Percentiles rank a stretch among this genome's conserved stretches.
Evolutionary conservation across 2,329 filamentous ascomycete species (phyloP).

Genomic region (Aspergillus japonicus): DNA sequence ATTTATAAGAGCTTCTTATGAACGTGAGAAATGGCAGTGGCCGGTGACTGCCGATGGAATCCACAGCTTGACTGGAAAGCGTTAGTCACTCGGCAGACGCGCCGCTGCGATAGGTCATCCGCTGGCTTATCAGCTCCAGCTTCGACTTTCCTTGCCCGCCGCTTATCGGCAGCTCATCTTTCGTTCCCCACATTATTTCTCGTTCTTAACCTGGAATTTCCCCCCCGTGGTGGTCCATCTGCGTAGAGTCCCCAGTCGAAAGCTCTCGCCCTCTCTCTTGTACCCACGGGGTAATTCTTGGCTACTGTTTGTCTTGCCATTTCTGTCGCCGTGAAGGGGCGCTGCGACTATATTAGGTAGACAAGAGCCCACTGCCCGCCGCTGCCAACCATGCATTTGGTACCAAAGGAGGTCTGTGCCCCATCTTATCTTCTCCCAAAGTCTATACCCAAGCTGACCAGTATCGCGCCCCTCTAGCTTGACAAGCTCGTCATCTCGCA

Average conservation of each 20-base stretch:
- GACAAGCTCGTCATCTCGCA: conserved; percentile 96
- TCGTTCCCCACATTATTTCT: background rate
- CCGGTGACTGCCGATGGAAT: conserved; percentile 5
- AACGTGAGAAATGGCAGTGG: background rate
- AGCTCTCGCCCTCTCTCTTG: background rate
- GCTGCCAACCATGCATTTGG: conserved; percentile 43
- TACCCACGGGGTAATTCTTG: background rate
- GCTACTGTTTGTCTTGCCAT: background rate
- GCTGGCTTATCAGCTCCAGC: background rate
- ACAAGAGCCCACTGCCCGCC: conserved; percentile 6
- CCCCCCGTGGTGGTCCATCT: background rate
- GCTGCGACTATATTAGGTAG: background rate
- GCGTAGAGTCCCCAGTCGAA: background rate
- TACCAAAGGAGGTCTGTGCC: conserved; percentile 46
- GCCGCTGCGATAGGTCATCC: conserved; percentile 4
- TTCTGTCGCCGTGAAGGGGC: background rate
- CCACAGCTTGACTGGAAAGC: conserved; percentile 4
- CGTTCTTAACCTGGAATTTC: background rate
- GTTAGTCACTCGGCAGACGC: conserved; percentile 3
- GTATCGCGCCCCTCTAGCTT: conserved; percentile 56
- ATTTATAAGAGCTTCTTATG: background rate
- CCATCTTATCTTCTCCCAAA: background rate
- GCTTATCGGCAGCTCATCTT: background rate
- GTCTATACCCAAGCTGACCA: background rate
- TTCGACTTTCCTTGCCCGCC: background rate